Conservation (phyloP, 2,329 filamentous ascomycete species). For the Chrysoporthe cubensis region DNA sequence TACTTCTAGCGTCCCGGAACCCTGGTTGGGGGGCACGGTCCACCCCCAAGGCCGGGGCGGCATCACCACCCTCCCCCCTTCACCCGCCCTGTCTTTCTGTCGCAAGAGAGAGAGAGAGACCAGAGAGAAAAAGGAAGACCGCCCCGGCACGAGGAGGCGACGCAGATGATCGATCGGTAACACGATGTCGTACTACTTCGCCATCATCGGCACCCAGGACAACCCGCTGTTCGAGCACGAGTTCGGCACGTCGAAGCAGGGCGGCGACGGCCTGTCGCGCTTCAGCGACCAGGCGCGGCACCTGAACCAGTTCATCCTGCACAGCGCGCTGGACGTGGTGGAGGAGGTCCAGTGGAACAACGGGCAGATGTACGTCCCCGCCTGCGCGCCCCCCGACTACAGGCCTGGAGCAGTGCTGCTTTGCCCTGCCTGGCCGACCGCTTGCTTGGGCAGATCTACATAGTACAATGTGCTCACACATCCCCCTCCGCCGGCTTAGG, state of each 20-base stretch:
- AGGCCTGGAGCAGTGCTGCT: not conserved
- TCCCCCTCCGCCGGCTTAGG: slow-evolving; percentile 49
- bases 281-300: slow-evolving; percentile 88
- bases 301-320: slow-evolving; percentile 96
- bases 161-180: slow-evolving; percentile 37
- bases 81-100: not conserved
- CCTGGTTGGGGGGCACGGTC: slow-evolving; percentile 1
- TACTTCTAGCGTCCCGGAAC: not conserved
- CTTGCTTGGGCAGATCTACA: not conserved
- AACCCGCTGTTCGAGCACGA: slow-evolving; percentile 96
- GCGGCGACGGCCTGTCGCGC: slow-evolving; percentile 87
- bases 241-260: slow-evolving; percentile 94
- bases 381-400: not conserved
- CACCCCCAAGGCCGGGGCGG: slow-evolving; percentile 1
- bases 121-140: not conserved
- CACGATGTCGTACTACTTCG: slow-evolving; percentile 96
- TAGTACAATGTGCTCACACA: not conserved
- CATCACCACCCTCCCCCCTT: not conserved
- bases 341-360: slow-evolving; percentile 95
- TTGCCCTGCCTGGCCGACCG: not conserved
- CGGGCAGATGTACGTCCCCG: slow-evolving; percentile 71
- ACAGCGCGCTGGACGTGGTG: slow-evolving; percentile 90
- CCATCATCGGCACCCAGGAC: slow-evolving; percentile 92
- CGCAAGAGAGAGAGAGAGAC: not conserved
- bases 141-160: not conserved